Evolutionary conservation across 2,329 filamentous ascomycete genomes (phyloP).

Genomic region (Parastagonospora nodorum): DNA sequence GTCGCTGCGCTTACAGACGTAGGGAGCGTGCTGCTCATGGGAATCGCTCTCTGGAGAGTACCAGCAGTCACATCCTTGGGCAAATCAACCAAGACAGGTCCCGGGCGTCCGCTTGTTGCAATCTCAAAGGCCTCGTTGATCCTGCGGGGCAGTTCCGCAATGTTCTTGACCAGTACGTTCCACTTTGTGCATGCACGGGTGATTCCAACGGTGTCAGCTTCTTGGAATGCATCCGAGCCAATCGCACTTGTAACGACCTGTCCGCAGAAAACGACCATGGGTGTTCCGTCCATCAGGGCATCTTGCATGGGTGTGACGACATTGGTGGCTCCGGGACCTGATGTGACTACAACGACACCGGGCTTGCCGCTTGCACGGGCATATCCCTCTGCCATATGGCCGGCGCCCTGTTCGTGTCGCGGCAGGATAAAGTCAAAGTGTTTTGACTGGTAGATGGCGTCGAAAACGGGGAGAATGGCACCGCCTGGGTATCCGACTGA

Average conservation of each 20-base stretch:
- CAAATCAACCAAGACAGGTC: constrained; percentile 92
- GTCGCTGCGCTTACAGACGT: constrained; percentile 85
- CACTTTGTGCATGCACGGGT: constrained; percentile 96
- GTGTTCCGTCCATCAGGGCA: constrained; percentile 91
- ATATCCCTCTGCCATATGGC: constrained; percentile 98
- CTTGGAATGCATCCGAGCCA: constrained; percentile 95
- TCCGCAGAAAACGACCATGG: constrained; percentile 92
- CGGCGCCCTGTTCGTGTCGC: constrained; percentile 94
- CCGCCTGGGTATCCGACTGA: constrained; percentile 80
- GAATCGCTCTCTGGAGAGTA: constrained; percentile 82
- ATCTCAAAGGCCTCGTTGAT: constrained; percentile 99
- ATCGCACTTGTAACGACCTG: constrained; percentile 91
- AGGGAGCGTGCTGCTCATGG: constrained; percentile 73
- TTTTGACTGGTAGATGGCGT: constrained; percentile 97
- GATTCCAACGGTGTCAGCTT: constrained; percentile 93
- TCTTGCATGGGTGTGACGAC: constrained; percentile 96
- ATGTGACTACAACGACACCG: constrained; percentile 95
- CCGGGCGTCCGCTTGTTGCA: constrained; percentile 89
- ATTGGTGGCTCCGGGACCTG: constrained; percentile 94
- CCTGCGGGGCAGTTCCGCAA: constrained; percentile 87
- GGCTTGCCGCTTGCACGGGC: constrained; percentile 91
- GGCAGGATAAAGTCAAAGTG: constrained; percentile 96
- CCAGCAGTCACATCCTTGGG: constrained; percentile 95
- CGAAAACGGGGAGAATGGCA: constrained; percentile 96
- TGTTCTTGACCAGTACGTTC: constrained; percentile 98